Base-by-base conservation (phyloP, 352 stramenopile genomes). In the Phytophthora kernoviae region DNA sequence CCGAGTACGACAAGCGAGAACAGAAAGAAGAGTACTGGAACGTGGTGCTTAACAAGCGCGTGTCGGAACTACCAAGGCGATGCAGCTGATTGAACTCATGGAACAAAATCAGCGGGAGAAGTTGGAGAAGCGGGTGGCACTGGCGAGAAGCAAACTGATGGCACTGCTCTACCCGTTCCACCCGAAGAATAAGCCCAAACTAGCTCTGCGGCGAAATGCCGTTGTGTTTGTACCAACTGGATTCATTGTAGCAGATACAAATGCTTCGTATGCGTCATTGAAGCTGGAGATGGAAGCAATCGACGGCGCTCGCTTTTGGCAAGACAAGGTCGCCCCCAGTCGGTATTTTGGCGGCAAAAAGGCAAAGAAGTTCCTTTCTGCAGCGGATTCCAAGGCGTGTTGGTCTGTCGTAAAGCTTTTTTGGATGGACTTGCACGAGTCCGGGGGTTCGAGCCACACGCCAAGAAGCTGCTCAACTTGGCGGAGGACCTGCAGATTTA, bases 21-120 rank as follows among this genome's bases (percentile, higher is more conserved):
- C 43, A 87, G 36, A 73, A 75, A 34, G 44, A 70, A 15, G 80
- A 92, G 65, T 90, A 78, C 54, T 92, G 83, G 83, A 90, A 92
- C 41, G 79, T 92, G 7, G 83, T 92, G 18, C 68, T 87, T 7
- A 90, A 92, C 62, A 75, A 66, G 41, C 68, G 79, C n/a, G 75
- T 76, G 10, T 52, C 79, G 36, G 71, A 68, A 3, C 63, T 73
- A 1, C 83, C 15, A 83, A 81, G 20, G 73, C 77, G 0, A 81
- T 92, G 69, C 53, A 83, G 32, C 17, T 74, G 11, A 75, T 92
- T 12, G 77, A 92, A 42, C 72, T 61, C 1, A 87, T 92, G 77
- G 77, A 89, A 32, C 44, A 47, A 4, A 73, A 79, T 12, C 54
- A 87, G 20, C 69, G 79, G 2, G 66, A 87, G 24, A 73, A 70